These are phyloP conservation scores for Fusarium fujikuroi DNA, from an alignment of 2,329 filamentous ascomycete species.

Conservation along the genomic window DNA sequence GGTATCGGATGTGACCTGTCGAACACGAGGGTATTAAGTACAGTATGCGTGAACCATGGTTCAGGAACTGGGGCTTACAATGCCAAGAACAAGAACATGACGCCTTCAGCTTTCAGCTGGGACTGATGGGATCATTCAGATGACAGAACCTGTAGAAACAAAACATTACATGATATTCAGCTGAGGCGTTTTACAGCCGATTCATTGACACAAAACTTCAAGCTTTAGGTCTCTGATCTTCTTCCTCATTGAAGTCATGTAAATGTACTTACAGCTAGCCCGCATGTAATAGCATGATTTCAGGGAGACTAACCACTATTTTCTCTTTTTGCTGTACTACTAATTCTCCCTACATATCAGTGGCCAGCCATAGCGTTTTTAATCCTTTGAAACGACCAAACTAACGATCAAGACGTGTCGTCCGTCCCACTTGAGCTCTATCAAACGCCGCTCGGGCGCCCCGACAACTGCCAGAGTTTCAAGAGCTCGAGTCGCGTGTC, in stretches of 20 bases:
- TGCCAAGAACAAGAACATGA: background rate
- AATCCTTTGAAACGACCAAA: background rate
- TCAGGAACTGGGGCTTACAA: background rate
- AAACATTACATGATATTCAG: background rate
- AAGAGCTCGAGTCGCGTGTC: constrained; percentile 16
- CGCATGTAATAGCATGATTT: background rate
- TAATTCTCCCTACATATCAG: background rate
- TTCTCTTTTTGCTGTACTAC: background rate
- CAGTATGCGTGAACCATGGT: background rate
- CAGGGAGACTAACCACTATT: background rate
- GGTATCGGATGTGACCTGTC: background rate
- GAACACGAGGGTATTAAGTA: background rate
- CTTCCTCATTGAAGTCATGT: too few relatives aligned
- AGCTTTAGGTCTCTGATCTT: too few relatives aligned
- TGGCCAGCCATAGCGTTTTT: background rate
- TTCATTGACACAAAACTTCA: background rate
- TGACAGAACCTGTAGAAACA: background rate
- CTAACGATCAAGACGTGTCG: background rate
- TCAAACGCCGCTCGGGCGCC: constrained; percentile 13
- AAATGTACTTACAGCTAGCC: background rate
- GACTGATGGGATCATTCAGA: too few relatives aligned
- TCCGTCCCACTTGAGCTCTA: constrained; percentile 11
- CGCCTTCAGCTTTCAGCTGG: background rate
- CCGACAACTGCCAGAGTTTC: constrained; percentile 20
- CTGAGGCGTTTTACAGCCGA: background rate